These are phyloP conservation scores for Allium fistulosum DNA, from an alignment of 106 monocot genomes.

Conservation along the genomic window DNA sequence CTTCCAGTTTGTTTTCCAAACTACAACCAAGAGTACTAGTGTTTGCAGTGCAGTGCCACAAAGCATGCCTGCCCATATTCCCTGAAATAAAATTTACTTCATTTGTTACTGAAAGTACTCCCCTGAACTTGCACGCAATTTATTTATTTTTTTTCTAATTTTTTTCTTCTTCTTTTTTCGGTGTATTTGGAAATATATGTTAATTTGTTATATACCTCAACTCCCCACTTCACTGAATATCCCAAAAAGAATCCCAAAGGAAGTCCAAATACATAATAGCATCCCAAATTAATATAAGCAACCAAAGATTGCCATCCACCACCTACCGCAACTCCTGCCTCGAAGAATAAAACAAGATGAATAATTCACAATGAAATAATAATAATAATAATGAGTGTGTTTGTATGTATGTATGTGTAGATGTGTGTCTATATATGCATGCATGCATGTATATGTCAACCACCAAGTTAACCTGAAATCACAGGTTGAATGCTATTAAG, in stretches of 20 bases:
- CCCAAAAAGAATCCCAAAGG: constrained; percentile 75
- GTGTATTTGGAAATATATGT: no score
- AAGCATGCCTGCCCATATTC: constrained; percentile 94
- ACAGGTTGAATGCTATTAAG: constrained; percentile 92
- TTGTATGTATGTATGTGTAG: no score
- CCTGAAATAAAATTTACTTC: constrained; percentile 21
- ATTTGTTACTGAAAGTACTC: no score
- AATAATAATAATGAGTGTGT: not conserved
- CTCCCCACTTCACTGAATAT: constrained; percentile 40
- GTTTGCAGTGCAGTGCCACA: constrained; percentile 73
- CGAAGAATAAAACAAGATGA: not conserved
- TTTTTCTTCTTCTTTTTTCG: no score
- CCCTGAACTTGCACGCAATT: no score
- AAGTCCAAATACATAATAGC: constrained; percentile 78
- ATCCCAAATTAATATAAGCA: constrained; percentile 73
- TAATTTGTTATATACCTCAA: constrained; percentile 30
- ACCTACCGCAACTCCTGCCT: constrained; percentile 62
- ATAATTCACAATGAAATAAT: not conserved
- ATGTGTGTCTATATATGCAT: no score
- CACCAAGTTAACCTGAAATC: constrained; percentile 47
- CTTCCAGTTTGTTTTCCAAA: constrained; percentile 66
- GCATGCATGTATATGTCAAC: no score
- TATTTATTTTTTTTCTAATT: no score
- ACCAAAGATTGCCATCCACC: constrained; percentile 79
- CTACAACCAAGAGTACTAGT: constrained; percentile 25